Evolutionary conservation across 345 rosid genomes (phyloP), one percentile per base, ranked within the genome.

Genomic region (Psidium guajava): DNA sequence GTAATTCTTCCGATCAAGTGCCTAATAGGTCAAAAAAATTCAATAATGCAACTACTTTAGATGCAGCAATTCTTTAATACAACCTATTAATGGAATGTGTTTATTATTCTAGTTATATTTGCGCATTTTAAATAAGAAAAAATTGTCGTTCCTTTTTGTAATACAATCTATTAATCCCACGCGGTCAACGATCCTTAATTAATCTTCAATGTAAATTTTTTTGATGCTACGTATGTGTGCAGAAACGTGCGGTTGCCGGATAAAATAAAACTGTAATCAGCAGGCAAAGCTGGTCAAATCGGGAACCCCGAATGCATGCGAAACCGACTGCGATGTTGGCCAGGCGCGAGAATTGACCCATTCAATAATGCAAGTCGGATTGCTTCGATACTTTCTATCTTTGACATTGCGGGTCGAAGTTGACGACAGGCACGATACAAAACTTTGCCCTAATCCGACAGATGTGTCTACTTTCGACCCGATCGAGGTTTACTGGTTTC

Each of bases 401-500:
- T 54, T 54, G 3, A 6, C 24, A 6, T 54, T 20, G 22, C 3
- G 9, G 9, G 22, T 18, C 22, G 22, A 54, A 54, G 42, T 15
- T 8, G 75, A 64, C 6, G 42, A 28, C 1, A 22, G 75, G 6
- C 42, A 28, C 22, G 11, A 7, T 15, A 28, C 11, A 14, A 7
- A 61, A 15, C 55, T 61, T 61, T 61, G 21, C 74, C 74, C 74
- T 61, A 15, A 15, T 61, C 74, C 40, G 18, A 15, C 15, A 61
- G 28, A 61, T 6, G 42, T 0, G 4, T 32, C 40, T 32, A 8
- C 21, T 64, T 64, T 64, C 6, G 24, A 64, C 21, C 24, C 24
- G 10, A 32, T 64, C 24, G 1, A 1, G 6, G 75, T 22, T 1
- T 7, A 8, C 28, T 0, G 0, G 28, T 0, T 61, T 7, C 18